Conservation (phyloP, 1,284 basidiomycete species). For the Ustilago xerochloae region DNA sequence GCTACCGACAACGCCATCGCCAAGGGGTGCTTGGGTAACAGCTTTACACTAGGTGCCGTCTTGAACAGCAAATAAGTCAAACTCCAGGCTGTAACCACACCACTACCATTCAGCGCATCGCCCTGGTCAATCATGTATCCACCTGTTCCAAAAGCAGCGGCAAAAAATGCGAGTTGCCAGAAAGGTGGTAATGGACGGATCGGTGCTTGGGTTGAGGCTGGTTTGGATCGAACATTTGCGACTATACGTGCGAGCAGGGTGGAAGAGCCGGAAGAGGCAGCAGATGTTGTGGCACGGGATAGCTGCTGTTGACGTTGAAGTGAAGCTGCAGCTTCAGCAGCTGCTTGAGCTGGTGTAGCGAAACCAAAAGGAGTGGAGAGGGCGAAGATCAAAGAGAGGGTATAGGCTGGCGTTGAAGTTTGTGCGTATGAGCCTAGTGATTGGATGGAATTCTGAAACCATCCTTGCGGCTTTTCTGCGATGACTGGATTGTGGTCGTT, state of each 20-base stretch:
- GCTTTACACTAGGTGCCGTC: conserved; percentile 36
- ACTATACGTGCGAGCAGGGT: conserved; percentile 33
- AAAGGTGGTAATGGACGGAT: conserved; percentile 54
- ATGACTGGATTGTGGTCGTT: background rate
- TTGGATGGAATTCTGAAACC: conserved; percentile 25
- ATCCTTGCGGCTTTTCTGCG: no score
- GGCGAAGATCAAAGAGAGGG: conserved; percentile 45
- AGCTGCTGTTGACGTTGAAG: conserved; percentile 35
- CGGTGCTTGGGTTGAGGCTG: conserved; percentile 7
- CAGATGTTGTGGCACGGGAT: conserved; percentile 15
- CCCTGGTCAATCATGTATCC: conserved; percentile 65
- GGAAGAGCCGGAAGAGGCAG: conserved; percentile 7
- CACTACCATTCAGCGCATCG: conserved; percentile 60
- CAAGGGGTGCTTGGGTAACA: conserved; percentile 37
- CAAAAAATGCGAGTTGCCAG: conserved; percentile 61
- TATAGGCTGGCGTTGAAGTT: conserved; percentile 44
- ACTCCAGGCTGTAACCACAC: conserved; percentile 60
- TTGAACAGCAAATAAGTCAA: conserved; percentile 61
- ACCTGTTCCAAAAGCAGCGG: conserved; percentile 53
- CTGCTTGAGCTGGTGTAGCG: conserved; percentile 42
- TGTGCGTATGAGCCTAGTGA: conserved; percentile 38
- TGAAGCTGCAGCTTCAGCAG: conserved; percentile 33
- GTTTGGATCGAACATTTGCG: conserved; percentile 18
- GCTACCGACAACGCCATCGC: conserved; percentile 31
- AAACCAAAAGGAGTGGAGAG: conserved; percentile 57